Conservation (phyloP, 2,329 filamentous ascomycete species). For the Sporothrix euskadiensis region DNA sequence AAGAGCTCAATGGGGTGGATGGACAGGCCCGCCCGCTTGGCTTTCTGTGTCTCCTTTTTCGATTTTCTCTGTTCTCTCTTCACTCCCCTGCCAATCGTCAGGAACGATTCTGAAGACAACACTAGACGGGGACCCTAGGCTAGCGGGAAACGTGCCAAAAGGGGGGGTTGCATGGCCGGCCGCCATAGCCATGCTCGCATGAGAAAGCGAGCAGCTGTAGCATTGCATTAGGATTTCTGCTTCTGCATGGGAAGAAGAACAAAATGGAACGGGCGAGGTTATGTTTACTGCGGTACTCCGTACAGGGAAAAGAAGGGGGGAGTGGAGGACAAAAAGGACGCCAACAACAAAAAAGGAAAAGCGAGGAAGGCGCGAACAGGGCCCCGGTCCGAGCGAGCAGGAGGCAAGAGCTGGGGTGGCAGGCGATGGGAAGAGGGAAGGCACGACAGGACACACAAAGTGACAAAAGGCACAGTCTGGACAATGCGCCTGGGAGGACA, state of each 20-base stretch:
- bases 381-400: background rate
- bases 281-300: too few species aligned
- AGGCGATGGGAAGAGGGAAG: background rate
- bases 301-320: background rate
- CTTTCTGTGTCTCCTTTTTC: background rate
- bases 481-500: background rate
- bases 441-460: background rate
- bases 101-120: background rate
- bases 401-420: background rate
- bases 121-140: background rate
- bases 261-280: background rate
- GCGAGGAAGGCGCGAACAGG: slow-evolving; percentile 6
- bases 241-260: slow-evolving; percentile 4
- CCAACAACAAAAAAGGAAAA: background rate
- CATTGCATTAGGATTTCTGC: slow-evolving; percentile 5
- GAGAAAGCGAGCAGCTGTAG: background rate
- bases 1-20: slow-evolving; percentile 12
- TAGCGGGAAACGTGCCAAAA: slow-evolving; percentile 19
- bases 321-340: background rate
- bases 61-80: background rate
- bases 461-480: background rate
- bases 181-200: background rate
- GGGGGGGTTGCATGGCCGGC: slow-evolving; percentile 1
- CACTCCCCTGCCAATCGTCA: background rate
- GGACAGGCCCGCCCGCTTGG: background rate